A percentile compares a stretch with the other conserved stretches of the same genome.
These are phyloP conservation scores for Talaromyces trachyspermus DNA, from an alignment of 495 filamentous ascomycete species.

Conservation along the genomic window DNA sequence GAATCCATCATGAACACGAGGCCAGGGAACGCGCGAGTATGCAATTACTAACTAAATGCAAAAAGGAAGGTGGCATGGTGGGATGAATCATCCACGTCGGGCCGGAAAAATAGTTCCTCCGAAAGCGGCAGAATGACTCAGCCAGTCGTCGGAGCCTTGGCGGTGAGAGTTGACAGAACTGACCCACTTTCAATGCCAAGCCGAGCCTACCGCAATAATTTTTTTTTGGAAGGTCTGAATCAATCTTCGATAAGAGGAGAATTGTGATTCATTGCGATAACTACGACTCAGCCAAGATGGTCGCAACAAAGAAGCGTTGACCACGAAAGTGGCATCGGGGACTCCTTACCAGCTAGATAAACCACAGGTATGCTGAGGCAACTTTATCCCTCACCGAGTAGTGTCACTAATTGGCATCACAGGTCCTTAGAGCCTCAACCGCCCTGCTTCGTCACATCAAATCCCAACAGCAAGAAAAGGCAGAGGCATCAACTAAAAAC, in stretches of 20 bases:
- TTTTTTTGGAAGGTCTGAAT: slow-evolving; percentile 4
- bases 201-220: neutral
- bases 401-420: slow-evolving; percentile 15
- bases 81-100: no score
- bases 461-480: slow-evolving; percentile 49
- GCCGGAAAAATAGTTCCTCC: no score
- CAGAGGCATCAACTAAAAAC: slow-evolving; percentile 57
- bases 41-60: no score
- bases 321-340: slow-evolving; percentile 42
- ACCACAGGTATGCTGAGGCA: slow-evolving; percentile 41
- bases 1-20: slow-evolving; percentile 16
- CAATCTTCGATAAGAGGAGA: neutral
- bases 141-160: no score
- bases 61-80: no score
- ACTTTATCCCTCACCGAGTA: neutral
- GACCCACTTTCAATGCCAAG: slow-evolving; percentile 3
- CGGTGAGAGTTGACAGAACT: no score
- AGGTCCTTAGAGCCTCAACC: slow-evolving; percentile 72
- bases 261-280: neutral
- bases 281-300: slow-evolving; percentile 26
- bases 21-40: no score
- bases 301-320: slow-evolving; percentile 37
- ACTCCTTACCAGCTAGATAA: slow-evolving; percentile 62
- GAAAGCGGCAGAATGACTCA: no score
- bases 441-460: slow-evolving; percentile 78